Evolutionary conservation across 2,329 filamentous ascomycete species (phyloP), one percentile per base, ranked within the genome.

Genomic region (Hymenoscyphus repandus): DNA sequence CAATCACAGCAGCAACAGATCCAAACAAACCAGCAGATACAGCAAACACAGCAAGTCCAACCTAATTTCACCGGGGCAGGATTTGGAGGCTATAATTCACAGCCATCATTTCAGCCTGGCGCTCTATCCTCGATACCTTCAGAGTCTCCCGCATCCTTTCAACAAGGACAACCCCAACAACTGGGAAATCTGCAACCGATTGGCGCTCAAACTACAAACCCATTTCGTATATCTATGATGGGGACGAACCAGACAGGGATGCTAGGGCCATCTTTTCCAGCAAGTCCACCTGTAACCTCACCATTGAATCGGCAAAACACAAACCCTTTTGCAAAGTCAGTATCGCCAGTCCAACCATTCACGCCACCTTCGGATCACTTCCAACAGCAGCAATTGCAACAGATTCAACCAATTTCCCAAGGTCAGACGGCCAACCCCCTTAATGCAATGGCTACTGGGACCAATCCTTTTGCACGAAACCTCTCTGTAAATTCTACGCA

Each of bases 201-300:
- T 20, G 74, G 69, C 22, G 75, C 76, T 52, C 80, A 83, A 61
- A 83, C 75, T 18, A 96, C 90, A 6, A 99, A 99, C 66, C 93
- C 93, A 0, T 99, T 99, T 79, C 80, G 93, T 38, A 86, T 90
- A 65, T 96, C 92, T 1, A 92, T 92, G 83, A 74, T 96, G 72
- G 76, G 78, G 73, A 74, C 78, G 63, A 54, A 61, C 43, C 70
- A 71, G 17, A 80, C 81, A 6, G 78, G 78, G 42, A 66, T 72
- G 58, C 60, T 68, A 38, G 63, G 65, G 30, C 66, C 70, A 20
- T 62, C 66, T 47, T 68, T 73, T 52, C 65, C 73, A 54, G 68
- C 73, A 48, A 70, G 73, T 37, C 60, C 62, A 20, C 66, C 70
- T 30, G 65, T 74, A n/a, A 66, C 72, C 55, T 64, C 70, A 51